Conservation (phyloP, 2,329 filamentous ascomycete genomes). For the Arachnomyces sp. region DNA sequence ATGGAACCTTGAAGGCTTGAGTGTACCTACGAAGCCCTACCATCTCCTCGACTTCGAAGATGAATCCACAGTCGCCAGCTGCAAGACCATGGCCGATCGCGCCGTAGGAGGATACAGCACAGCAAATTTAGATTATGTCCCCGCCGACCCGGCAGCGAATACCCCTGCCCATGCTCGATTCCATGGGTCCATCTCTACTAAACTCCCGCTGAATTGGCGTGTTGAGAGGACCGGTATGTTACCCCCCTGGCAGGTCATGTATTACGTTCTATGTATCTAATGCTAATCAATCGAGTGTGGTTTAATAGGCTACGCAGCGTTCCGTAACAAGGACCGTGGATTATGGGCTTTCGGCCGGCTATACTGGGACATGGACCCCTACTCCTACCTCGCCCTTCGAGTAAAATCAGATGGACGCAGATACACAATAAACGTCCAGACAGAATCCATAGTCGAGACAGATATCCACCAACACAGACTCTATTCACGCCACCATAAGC, state of each 20-base stretch:
- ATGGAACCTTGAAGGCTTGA: slow-evolving; percentile 33
- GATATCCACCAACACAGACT: slow-evolving; percentile 92
- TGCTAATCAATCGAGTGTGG: slow-evolving; percentile 27
- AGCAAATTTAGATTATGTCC: slow-evolving; percentile 61
- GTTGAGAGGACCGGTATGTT: slow-evolving; percentile 33
- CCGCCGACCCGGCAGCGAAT: slow-evolving; percentile 34
- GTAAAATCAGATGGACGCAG: slow-evolving; percentile 84
- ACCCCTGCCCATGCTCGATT: slow-evolving; percentile 66
- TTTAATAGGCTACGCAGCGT: slow-evolving; percentile 75
- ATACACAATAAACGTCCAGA: slow-evolving; percentile 94
- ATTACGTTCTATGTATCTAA: slow-evolving; percentile 29
- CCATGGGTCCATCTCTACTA: slow-evolving; percentile 79
- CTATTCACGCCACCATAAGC: slow-evolving; percentile 43
- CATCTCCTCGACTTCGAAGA: slow-evolving; percentile 36
- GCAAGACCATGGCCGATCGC: slow-evolving; percentile 75
- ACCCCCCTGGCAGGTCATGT: slow-evolving; percentile 52
- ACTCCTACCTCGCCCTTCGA: slow-evolving; percentile 76
- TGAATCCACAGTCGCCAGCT: slow-evolving; percentile 24
- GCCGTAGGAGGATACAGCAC: slow-evolving; percentile 82
- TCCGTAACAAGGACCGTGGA: slow-evolving; percentile 70
- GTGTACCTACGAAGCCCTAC: slow-evolving; percentile 32
- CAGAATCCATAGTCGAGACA: slow-evolving; percentile 86
- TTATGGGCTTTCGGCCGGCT: slow-evolving; percentile 77
- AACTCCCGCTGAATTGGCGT: slow-evolving; percentile 60
- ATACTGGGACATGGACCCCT: slow-evolving; percentile 84